These are phyloP conservation scores for Fusarium heterosporum DNA, from an alignment of 2,329 filamentous ascomycete genomes.

Conservation along the genomic window DNA sequence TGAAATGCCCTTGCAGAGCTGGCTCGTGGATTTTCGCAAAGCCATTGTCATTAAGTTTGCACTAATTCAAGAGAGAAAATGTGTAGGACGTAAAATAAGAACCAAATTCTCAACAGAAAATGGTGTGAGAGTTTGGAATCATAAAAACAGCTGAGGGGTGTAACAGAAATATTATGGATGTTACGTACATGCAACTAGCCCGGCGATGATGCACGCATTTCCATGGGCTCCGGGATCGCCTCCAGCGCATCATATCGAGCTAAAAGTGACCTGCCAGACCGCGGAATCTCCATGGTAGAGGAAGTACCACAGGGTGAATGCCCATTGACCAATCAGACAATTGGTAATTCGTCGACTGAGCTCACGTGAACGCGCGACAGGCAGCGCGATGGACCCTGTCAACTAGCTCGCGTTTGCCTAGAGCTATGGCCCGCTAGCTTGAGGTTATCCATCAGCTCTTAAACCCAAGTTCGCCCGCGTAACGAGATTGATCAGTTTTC, in stretches of 20 bases:
- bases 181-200: constrained; percentile 27
- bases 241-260: constrained; percentile 38
- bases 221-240: constrained; percentile 44
- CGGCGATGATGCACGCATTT: constrained; percentile 47
- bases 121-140: constrained; percentile 33
- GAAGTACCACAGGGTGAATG: constrained; percentile 29
- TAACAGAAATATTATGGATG: constrained; percentile 30
- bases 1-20: constrained; percentile 47
- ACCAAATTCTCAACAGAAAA: constrained; percentile 29
- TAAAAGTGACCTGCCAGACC: constrained; percentile 9
- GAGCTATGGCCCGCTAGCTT: constrained; percentile 43
- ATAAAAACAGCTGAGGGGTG: constrained; percentile 36
- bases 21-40: constrained; percentile 48
- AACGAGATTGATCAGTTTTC: constrained; percentile 23
- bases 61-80: neutral
- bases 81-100: neutral
- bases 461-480: constrained; percentile 38
- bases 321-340: constrained; percentile 45
- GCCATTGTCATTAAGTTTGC: constrained; percentile 46
- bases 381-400: constrained; percentile 40
- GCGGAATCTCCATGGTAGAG: neutral
- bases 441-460: constrained; percentile 41
- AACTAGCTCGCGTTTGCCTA: constrained; percentile 50
- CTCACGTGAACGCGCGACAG: constrained; percentile 51
- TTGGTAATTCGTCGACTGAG: constrained; percentile 32